Conservation (phyloP, 176 grass and related monocot species). For the Tillandsia leiboldiana region DNA sequence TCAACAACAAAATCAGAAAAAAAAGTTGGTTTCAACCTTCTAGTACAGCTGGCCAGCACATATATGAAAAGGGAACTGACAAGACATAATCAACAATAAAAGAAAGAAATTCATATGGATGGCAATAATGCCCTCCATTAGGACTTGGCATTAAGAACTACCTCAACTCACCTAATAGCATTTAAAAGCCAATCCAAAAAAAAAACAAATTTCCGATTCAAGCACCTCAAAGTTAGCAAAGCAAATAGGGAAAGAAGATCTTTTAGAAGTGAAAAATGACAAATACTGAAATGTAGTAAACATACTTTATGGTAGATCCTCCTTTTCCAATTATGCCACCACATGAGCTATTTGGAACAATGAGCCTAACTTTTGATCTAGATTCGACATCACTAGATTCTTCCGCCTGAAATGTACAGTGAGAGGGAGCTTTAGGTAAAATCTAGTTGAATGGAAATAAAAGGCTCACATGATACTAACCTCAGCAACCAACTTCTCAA, state of each 20-base stretch:
- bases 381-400: slow-evolving; percentile 69
- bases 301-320: slow-evolving; percentile 95
- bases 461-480: slow-evolving; percentile 18
- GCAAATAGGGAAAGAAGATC: background rate
- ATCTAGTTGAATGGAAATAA: background rate
- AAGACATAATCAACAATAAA: no score
- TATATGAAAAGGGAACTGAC: background rate
- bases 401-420: slow-evolving; percentile 46
- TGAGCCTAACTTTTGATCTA: slow-evolving; percentile 79
- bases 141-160: no score
- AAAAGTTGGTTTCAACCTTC: slow-evolving; percentile 7
- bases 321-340: slow-evolving; percentile 99
- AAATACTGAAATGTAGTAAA: background rate
- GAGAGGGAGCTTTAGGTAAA: background rate
- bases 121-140: no score
- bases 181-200: no score
- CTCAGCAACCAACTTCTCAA: slow-evolving; percentile 80
- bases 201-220: no score
- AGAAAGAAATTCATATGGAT: no score
- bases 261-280: no score
- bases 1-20: background rate
- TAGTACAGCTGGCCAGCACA: background rate
- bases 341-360: slow-evolving; percentile 94
- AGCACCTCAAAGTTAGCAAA: background rate
- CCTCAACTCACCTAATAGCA: no score